Conservation (phyloP, 495 filamentous ascomycete species). For the Pseudoneurospora amorphoporcata region DNA sequence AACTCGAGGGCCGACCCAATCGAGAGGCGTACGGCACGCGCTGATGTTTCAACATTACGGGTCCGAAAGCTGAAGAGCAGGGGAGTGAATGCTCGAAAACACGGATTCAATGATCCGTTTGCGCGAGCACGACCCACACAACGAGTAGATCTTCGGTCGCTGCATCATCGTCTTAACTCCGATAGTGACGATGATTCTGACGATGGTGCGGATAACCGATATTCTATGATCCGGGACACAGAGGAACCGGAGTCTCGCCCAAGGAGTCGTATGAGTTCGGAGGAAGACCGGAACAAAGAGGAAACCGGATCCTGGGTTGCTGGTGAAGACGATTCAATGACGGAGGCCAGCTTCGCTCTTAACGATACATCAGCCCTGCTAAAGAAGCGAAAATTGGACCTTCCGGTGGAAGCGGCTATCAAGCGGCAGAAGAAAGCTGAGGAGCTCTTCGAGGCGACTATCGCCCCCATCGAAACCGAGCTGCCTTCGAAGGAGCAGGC, state of each 20-base stretch:
- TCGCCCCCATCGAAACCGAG: constrained; percentile 41
- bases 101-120: constrained; percentile 68
- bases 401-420: constrained; percentile 48
- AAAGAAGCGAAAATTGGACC: constrained; percentile 61
- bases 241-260: constrained; percentile 78
- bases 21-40: constrained; percentile 36
- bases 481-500: constrained; percentile 26
- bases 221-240: constrained; percentile 56
- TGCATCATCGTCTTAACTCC: constrained; percentile 42
- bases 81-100: constrained; percentile 48
- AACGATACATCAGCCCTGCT: constrained; percentile 32
- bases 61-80: constrained; percentile 55
- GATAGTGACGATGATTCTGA: constrained; percentile 52
- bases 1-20: constrained; percentile 53
- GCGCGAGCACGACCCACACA: constrained; percentile 52
- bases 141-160: constrained; percentile 34
- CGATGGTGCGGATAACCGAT: constrained; percentile 33
- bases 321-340: constrained; percentile 46
- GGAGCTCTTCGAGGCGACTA: constrained; percentile 58
- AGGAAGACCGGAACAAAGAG: constrained; percentile 55
- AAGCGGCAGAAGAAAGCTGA: constrained; percentile 68
- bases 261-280: constrained; percentile 64
- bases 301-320: constrained; percentile 37
- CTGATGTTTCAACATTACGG: constrained; percentile 56
- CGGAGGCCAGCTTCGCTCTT: constrained; percentile 40